Evolutionary conservation across 140 eudicot species (phyloP), one percentile per base, ranked within the genome.

Genomic region (Anethum foeniculum): DNA sequence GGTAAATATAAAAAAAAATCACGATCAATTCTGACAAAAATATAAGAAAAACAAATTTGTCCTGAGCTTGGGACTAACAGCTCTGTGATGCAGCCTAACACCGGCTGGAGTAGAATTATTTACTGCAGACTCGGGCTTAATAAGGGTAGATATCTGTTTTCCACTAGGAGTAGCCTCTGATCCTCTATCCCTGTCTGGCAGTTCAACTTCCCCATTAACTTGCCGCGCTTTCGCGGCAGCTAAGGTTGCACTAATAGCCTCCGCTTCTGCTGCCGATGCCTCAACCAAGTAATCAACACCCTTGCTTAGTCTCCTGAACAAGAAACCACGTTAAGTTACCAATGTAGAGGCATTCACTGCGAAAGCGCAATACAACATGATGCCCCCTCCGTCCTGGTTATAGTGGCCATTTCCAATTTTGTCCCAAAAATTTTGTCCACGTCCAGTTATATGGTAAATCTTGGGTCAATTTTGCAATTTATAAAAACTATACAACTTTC

Each of bases 261-360:
- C 97, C 16, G 98, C 98, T 89, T 94, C 97, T 74, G 98, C 98
- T 56, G 98, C 98, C 64, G 98, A 88, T 73, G 98, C 98, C 93
- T 94, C 98, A 65, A 94, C 98, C 86, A 94, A 85, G 85, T 92
- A 94, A 79, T 94, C 98, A 23, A 94, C 98, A 30, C 97, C 98
- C 87, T 92, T 94, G 86, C 90, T 94, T 34, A 82, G 81, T 83
- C 90, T 80, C 90, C 97, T 94, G 86, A 80, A 60, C 58, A 78
- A 77, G 52, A 75, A 78, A 65, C 43, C 74, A 76, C 0, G 82
- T 36, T 46, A 79, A 74, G 78, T 28, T 41, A 79, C 74, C 39
- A 77, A 39, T 68, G 44, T 15, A 68, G n/a, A 68, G 44, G 74
- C 25, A 68, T 28, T 28, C 11, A 68, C 16, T 68, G 44, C 5